phyloP scores from a whole-genome alignment of 495 filamentous ascomycete genomes.

The Penicillium flavigenum region DNA sequence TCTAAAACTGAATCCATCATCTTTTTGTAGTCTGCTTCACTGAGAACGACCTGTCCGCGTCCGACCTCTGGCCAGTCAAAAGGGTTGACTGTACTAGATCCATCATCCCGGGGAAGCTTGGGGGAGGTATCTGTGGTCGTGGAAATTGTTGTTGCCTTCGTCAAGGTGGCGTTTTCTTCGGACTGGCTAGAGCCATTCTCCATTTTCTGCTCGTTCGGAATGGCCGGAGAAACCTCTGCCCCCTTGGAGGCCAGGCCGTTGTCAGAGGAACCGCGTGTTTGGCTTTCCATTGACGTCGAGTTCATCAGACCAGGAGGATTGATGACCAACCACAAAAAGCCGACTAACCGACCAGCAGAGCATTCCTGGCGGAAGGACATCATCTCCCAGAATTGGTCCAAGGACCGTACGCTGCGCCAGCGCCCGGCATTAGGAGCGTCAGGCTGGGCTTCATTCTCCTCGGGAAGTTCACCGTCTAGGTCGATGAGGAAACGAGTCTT shows the following conservation, averaged over 20 bases:
- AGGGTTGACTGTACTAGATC: constrained; percentile 41
- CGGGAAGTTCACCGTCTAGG: constrained; percentile 74
- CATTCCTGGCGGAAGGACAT: constrained; percentile 98
- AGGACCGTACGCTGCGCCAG: constrained; percentile 78
- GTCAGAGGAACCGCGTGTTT: constrained; percentile 15
- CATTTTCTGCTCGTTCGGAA: constrained; percentile 1
- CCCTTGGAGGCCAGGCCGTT: constrained; percentile 11
- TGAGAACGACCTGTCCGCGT: constrained; percentile 68
- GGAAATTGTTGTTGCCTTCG: neutral
- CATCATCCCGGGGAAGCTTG: constrained; percentile 32
- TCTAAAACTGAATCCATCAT: constrained; percentile 78
- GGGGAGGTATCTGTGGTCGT: neutral
- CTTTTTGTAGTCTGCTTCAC: constrained; percentile 70
- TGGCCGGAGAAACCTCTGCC: constrained; percentile 6
- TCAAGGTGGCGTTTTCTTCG: neutral
- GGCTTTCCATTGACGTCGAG: constrained; percentile 42
- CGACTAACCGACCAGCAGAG: constrained; percentile 83
- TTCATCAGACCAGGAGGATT: constrained; percentile 48
- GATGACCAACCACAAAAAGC: constrained; percentile 92
- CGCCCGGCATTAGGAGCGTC: constrained; percentile 51
- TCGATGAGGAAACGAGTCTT: constrained; percentile 90
- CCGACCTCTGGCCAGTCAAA: constrained; percentile 69
- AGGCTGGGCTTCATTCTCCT: constrained; percentile 26
- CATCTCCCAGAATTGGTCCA: constrained; percentile 97
- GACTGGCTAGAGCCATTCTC: neutral